These are phyloP conservation scores for Cryptosporidium xiaoi DNA, from an alignment of 169 alveolate genomes.

Conservation along the genomic window DNA sequence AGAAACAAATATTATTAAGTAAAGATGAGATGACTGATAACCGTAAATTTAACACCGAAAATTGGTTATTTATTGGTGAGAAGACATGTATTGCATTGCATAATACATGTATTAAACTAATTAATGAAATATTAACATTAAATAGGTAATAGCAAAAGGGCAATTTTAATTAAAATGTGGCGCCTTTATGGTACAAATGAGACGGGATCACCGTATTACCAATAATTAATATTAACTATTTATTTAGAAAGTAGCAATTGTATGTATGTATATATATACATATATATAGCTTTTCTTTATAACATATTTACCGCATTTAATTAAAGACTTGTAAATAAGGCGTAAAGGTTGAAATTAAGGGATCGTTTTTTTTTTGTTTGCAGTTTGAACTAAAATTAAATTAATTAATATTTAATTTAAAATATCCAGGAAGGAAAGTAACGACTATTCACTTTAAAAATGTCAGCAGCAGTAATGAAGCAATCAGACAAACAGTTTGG, in stretches of 20 bases:
- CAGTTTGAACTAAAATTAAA: too few species aligned
- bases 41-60: slow-evolving; percentile 5
- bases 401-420: too few species aligned
- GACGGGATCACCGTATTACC: slow-evolving; percentile 43
- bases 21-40: neutral
- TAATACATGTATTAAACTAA: slow-evolving; percentile 38
- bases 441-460: neutral
- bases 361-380: too few species aligned
- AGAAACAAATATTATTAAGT: neutral
- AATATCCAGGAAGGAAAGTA: slow-evolving; percentile 1
- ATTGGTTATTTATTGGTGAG: slow-evolving; percentile 55
- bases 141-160: neutral
- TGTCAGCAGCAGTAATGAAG: slow-evolving; percentile 73
- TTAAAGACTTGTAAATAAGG: slow-evolving; percentile 25
- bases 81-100: slow-evolving; percentile 63
- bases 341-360: neutral
- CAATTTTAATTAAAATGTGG: neutral
- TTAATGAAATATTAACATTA: slow-evolving; percentile 12
- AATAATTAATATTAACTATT: neutral
- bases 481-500: slow-evolving; percentile 70
- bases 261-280: too few species aligned
- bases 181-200: slow-evolving; percentile 33
- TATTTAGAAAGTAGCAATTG: too few species aligned
- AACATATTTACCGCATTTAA: slow-evolving; percentile 16
- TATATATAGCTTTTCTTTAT: neutral